Evolutionary conservation across 2,329 filamentous ascomycete genomes (phyloP), one percentile per base, ranked within the genome.

Genomic region (Chaetomiaceae sp.): DNA sequence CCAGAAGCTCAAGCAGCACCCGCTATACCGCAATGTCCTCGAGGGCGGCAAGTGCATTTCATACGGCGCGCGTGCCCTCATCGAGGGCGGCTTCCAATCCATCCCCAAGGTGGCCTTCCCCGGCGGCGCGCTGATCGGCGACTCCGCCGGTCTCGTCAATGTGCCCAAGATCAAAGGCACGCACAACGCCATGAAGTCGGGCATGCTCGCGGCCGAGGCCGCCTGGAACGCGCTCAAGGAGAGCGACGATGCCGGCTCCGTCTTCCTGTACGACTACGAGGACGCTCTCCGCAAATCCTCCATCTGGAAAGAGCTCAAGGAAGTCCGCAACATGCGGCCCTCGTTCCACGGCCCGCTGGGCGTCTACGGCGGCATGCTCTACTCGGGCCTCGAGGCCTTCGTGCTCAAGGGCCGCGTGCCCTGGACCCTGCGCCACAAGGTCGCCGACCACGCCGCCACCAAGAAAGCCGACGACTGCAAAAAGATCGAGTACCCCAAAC

Each of bases 91-190:
- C 21, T 96, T 95, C 73, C 94, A 99, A 73, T 96, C 90, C 3
- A 96, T 99, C 64, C 94, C 94, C 51, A 96, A 96, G 72, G 90
- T 94, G 44, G 87, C 92, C 20, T 99, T 99, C 72, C 94, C 94
- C 21, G 94, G 94, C 55, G 94, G 94, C 53, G 94, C 94, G 42
- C 77, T 99, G 40, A 95, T 99, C 61, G 94, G 94, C 50, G 94
- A 99, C 72, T 95, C 91, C 16, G 94, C 94, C 25, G 94, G 94
- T 5, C 96, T 99, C 67, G 79, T 99, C 71, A 99, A 99, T 66
- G 87, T 99, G 14, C 94, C 94, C 59, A 99, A 99, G 76, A 89
- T 99, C 71, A 99, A 99, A 75, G 94, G 94, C 53, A 96, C 92
- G 0, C 94, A 99, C 71, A 96, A 94, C 43, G 90, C 94, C 48